A percentile compares a stretch with the other conserved stretches of the same genome.
Conservation (phyloP, 2,329 filamentous ascomycete genomes). For the Macrophomina pseudophaseolina region DNA sequence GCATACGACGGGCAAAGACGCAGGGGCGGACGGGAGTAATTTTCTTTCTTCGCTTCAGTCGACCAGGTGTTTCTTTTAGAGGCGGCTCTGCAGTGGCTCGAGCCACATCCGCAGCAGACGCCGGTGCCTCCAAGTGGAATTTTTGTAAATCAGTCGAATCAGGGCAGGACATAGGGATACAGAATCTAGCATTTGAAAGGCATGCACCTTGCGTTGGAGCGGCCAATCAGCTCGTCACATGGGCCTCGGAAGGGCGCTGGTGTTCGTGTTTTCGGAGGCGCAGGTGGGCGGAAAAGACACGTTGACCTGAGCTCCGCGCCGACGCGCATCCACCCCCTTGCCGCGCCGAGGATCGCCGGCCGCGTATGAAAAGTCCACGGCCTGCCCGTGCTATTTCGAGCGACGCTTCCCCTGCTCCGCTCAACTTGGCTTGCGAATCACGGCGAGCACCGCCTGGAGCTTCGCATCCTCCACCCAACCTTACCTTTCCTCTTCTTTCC, state of each 20-base stretch:
- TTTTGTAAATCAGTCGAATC: conserved; percentile 23
- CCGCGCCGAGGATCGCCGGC: conserved; percentile 25
- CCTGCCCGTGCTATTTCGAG: conserved; percentile 26
- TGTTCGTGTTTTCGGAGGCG: conserved; percentile 4
- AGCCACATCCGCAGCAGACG: conserved; percentile 19
- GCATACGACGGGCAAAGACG: conserved; percentile 11
- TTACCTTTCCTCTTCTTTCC: conserved; percentile 23
- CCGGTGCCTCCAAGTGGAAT: conserved; percentile 14
- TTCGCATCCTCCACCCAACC: conserved; percentile 21
- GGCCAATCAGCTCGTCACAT: conserved; percentile 14
- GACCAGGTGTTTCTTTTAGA: conserved; percentile 14
- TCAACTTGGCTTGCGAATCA: conserved; percentile 26
- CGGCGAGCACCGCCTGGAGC: conserved; percentile 22
- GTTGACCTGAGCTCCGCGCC: conserved; percentile 20
- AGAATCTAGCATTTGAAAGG: conserved; percentile 16
- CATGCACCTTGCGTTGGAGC: conserved; percentile 15
- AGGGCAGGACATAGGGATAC: conserved; percentile 16
- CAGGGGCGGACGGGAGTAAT: not conserved
- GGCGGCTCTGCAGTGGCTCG: conserved; percentile 24
- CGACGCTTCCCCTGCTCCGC: conserved; percentile 26
- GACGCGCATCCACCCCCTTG: conserved; percentile 21
- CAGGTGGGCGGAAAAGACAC: conserved; percentile 11
- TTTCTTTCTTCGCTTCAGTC: conserved; percentile 1
- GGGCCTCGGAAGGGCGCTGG: conserved; percentile 17
- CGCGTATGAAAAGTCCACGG: conserved; percentile 25